Base-by-base conservation (phyloP, 306 rosid genomes). In the Rosa persica region DNA sequence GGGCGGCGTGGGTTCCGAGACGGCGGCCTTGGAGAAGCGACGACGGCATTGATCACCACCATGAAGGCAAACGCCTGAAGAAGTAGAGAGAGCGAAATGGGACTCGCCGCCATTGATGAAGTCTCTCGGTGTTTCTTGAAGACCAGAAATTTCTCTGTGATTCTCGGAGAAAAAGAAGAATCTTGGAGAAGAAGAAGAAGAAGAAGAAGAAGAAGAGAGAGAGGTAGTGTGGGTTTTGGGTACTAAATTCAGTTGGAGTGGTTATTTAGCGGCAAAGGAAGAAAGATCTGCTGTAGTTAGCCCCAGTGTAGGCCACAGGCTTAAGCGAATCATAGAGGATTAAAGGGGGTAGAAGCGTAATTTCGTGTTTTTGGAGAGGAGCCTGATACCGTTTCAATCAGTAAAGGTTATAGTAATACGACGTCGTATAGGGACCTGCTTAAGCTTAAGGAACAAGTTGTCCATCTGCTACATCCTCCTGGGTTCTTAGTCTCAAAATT, bases 51-150 rank as follows among this genome's bases (percentile, higher is more conserved):
- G 78, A 42, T 49, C 1, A 66, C 27, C 49, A 81, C n/a, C 47
- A 79, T 55, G 78, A 83, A 72, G 15, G 57, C 44, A 27, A 61
- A 43, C 47, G 36, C 42, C 30, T 57, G 62, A 23, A 49, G 55
- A 48, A 20, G 81, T 42, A 49, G 55, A 51, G 0, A 4, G 39
- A 42, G 38, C 39, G 17, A 70, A 17, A 23, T 43, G 71, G 36
- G 74, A 49, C 15, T 39, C 60, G 42, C 67, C 52, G 60, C 67
- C 90, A 85, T 85, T n/a, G 67, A 55, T 54, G 67, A 39, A 30
- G 67, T 70, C 66, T 74, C 86, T 52, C 67, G n/a, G 47, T 5
- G 27, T 46, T 67, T 79, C 75, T 76, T 57, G 8, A 61, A 51
- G 58, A 52, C 23, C 43, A 34, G 12, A 39, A 25, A 12, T 70